Evolutionary conservation across 441 rosid species (phyloP).

Genomic region (Biscutella laevigata): DNA sequence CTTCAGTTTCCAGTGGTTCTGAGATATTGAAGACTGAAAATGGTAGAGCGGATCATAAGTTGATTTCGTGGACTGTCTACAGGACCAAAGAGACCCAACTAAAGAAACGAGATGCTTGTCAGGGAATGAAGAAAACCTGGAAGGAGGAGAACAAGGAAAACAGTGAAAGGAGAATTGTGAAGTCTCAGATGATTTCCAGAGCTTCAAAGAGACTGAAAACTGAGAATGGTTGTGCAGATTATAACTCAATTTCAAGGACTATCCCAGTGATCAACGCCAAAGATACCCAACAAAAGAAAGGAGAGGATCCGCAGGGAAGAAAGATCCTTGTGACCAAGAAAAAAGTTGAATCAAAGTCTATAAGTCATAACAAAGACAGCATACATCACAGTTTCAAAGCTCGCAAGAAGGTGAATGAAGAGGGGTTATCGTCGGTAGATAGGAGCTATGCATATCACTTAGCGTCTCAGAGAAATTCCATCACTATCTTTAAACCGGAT

Average conservation of each 20-base stretch:
- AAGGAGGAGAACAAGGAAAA: no score
- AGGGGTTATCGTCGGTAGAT: neutral
- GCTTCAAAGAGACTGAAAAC: slow-evolving; percentile 13
- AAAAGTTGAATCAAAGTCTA: slow-evolving; percentile 2
- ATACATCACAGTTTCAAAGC: neutral
- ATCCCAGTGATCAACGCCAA: neutral
- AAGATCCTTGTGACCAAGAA: slow-evolving; percentile 5
- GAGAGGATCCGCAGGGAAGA: neutral
- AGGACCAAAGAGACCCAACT: neutral
- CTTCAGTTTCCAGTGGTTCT: no score
- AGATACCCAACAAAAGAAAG: neutral
- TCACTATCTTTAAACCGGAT: slow-evolving; percentile 14
- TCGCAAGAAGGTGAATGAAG: slow-evolving; percentile 1
- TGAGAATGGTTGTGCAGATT: slow-evolving; percentile 8
- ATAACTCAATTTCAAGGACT: neutral
- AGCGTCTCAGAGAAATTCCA: neutral
- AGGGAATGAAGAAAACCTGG: no score
- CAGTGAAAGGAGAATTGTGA: no score
- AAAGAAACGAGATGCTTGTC: neutral
- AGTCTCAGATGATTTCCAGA: neutral
- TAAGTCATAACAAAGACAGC: slow-evolving; percentile 10
- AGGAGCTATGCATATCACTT: slow-evolving; percentile 11
- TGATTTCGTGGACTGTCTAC: neutral
- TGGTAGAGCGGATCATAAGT: no score
- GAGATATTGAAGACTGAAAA: no score